Conservation (phyloP, 1,284 basidiomycete genomes). For the Phlebopus sp. region DNA sequence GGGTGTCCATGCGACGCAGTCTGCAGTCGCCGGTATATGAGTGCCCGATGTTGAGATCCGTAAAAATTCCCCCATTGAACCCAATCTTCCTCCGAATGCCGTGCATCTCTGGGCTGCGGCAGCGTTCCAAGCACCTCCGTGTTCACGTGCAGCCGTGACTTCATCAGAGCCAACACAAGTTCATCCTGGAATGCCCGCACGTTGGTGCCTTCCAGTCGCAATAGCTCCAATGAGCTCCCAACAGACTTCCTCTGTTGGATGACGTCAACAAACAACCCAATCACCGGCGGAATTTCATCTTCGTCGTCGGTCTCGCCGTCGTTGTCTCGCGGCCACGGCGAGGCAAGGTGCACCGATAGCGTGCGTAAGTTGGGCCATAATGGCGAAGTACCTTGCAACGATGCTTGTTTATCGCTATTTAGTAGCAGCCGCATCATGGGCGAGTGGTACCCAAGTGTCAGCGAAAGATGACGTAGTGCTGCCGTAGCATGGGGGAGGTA, state of each 20-base stretch:
- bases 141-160: conserved; percentile 27
- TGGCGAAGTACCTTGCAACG: conserved; percentile 29
- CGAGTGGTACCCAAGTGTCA: conserved; percentile 32
- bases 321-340: conserved; percentile 31
- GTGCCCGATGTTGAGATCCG: conserved; percentile 29
- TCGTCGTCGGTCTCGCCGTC: conserved; percentile 30
- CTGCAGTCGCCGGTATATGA: conserved; percentile 31
- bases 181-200: conserved; percentile 28
- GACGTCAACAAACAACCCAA: conserved; percentile 31
- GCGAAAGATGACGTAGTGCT: conserved; percentile 31
- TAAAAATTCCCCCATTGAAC: conserved; percentile 28
- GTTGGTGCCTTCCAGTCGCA: conserved; percentile 27
- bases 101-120: conserved; percentile 17
- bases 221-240: conserved; percentile 22
- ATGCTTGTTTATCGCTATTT: conserved; percentile 34
- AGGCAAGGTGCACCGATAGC: conserved; percentile 24
- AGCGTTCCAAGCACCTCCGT: conserved; percentile 19
- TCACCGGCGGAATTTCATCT: conserved; percentile 29
- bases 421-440: conserved; percentile 33
- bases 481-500: conserved; percentile 31
- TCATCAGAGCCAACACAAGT: conserved; percentile 22
- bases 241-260: conserved; percentile 32
- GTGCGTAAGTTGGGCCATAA: conserved; percentile 32
- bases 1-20: conserved; percentile 19
- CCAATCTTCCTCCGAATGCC: conserved; percentile 26